Percentiles rank a stretch among this genome's conserved stretches.
phyloP scores from a whole-genome alignment of 768 basidiomycete species.

The Kwoniella dendrophila region DNA sequence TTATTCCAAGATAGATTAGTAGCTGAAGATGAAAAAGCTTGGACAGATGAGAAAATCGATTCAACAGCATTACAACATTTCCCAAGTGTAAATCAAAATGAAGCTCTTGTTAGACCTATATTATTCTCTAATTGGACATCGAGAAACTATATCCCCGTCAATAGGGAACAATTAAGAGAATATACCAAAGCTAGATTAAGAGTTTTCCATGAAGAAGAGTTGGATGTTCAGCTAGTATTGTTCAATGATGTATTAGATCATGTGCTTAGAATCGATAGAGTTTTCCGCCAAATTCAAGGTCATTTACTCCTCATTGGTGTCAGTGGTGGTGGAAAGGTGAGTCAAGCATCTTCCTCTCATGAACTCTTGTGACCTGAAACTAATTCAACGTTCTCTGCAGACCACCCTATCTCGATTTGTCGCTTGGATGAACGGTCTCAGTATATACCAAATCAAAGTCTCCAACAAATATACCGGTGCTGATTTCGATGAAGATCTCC shows the following conservation, averaged over 20 bases:
- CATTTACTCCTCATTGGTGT: slow-evolving; percentile 96
- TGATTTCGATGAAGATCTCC: slow-evolving; percentile 96
- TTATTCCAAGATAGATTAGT: slow-evolving; percentile 98
- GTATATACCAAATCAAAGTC: slow-evolving; percentile 99
- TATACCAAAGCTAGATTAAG: slow-evolving; percentile 94
- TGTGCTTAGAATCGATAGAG: slow-evolving; percentile 94
- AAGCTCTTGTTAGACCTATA: slow-evolving; percentile 85
- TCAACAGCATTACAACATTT: slow-evolving; percentile 80
- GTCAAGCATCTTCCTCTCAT: slow-evolving; percentile 20
- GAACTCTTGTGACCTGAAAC: neutral
- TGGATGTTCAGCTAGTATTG: slow-evolving; percentile 94
- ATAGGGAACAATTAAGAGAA: slow-evolving; percentile 87
- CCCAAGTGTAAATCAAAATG: slow-evolving; percentile 84
- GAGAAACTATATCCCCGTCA: slow-evolving; percentile 92
- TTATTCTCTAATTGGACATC: slow-evolving; percentile 99
- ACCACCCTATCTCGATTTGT: slow-evolving; percentile 97
- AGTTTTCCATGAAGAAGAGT: slow-evolving; percentile 98
- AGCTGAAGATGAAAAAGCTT: slow-evolving; percentile 82
- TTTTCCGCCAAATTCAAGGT: slow-evolving; percentile 97
- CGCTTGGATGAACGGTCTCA: slow-evolving; percentile 99
- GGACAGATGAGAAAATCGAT: slow-evolving; percentile 95
- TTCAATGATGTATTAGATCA: slow-evolving; percentile 99
- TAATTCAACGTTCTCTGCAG: slow-evolving; percentile 57
- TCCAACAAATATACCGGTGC: slow-evolving; percentile 99
- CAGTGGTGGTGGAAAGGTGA: slow-evolving; percentile 96